These are phyloP conservation scores for Hypoxylon sp. DNA, from an alignment of 2,329 filamentous ascomycete genomes.

Conservation along the genomic window DNA sequence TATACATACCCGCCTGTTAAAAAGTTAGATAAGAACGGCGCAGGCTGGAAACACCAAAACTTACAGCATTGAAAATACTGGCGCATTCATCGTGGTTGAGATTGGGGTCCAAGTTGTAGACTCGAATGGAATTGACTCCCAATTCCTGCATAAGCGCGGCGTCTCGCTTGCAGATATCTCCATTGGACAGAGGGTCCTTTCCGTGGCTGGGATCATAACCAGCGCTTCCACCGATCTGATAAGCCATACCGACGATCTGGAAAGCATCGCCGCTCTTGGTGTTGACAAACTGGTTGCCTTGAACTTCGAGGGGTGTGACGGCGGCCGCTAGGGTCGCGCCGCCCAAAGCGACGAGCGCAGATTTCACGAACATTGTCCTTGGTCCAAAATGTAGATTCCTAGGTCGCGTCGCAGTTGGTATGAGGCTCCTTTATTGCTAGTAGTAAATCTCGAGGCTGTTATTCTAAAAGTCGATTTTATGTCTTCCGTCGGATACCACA, in stretches of 20 bases:
- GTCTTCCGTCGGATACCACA: constrained; percentile 20
- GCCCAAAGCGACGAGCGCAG: constrained; percentile 67
- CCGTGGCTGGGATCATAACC: constrained; percentile 70
- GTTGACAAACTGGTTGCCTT: constrained; percentile 74
- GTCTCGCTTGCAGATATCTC: constrained; percentile 72
- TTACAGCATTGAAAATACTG: constrained; percentile 75
- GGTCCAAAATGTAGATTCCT: constrained; percentile 1
- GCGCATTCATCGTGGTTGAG: constrained; percentile 77
- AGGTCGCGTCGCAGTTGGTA: constrained; percentile 1
- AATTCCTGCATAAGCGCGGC: constrained; percentile 76
- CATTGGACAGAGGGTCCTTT: constrained; percentile 73
- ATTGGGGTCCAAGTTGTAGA: constrained; percentile 78
- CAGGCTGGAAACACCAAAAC: constrained; percentile 21
- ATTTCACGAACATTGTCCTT: constrained; percentile 56
- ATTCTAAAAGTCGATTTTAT: constrained; percentile 26
- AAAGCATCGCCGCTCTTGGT: constrained; percentile 71
- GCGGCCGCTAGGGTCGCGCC: constrained; percentile 69
- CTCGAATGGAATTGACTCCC: constrained; percentile 76
- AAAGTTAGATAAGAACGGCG: constrained; percentile 17
- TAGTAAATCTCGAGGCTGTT: constrained; percentile 20
- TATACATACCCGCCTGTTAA: constrained; percentile 72
- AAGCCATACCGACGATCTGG: constrained; percentile 77
- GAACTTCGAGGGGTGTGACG: constrained; percentile 70
- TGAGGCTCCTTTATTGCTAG: constrained; percentile 11
- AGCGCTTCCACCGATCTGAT: constrained; percentile 77